Percentiles rank a stretch among this genome's conserved stretches.
Evolutionary conservation across 1,139 yeast species (phyloP).

Genomic region (Candida tropicalis): DNA sequence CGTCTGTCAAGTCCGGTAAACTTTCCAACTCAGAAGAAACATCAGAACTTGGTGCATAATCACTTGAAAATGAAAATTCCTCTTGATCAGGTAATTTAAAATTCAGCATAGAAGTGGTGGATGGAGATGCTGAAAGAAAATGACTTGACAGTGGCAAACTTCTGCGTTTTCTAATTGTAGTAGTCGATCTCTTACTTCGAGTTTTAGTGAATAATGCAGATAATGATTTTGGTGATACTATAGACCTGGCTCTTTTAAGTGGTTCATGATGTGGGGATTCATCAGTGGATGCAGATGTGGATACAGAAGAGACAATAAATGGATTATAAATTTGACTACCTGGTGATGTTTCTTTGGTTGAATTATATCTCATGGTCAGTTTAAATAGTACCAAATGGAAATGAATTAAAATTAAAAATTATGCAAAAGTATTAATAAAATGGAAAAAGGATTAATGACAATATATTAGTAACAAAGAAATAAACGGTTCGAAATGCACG

Average conservation of each 20-base stretch:
- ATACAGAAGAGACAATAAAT: conserved; percentile 12
- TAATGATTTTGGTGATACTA: conserved; percentile 14
- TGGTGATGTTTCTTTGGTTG: conserved; percentile 27
- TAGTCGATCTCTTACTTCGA: conserved; percentile 3
- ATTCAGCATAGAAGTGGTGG: background rate
- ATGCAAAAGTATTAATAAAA: conserved; percentile 4
- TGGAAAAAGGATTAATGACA: conserved; percentile 1
- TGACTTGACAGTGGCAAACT: background rate
- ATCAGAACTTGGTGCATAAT: conserved; percentile 11
- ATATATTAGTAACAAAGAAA: background rate
- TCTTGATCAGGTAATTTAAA: conserved; percentile 15
- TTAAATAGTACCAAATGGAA: conserved; percentile 1
- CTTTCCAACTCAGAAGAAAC: conserved; percentile 37
- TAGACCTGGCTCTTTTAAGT: conserved; percentile 20
- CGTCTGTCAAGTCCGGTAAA: conserved; percentile 37
- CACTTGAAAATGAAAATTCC: conserved; percentile 21
- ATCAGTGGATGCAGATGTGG: conserved; percentile 4
- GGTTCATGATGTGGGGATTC: conserved; percentile 7
- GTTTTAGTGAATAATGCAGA: conserved; percentile 14
- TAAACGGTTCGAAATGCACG: conserved; percentile 8
- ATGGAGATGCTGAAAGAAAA: conserved; percentile 1
- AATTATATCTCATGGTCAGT: conserved; percentile 16
- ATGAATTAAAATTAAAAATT: conserved; percentile 1
- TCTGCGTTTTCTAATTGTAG: background rate
- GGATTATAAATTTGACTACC: conserved; percentile 29